phyloP scores from a whole-genome alignment of 2,329 filamentous ascomycete species.

The Rhynchosporium secalis region DNA sequence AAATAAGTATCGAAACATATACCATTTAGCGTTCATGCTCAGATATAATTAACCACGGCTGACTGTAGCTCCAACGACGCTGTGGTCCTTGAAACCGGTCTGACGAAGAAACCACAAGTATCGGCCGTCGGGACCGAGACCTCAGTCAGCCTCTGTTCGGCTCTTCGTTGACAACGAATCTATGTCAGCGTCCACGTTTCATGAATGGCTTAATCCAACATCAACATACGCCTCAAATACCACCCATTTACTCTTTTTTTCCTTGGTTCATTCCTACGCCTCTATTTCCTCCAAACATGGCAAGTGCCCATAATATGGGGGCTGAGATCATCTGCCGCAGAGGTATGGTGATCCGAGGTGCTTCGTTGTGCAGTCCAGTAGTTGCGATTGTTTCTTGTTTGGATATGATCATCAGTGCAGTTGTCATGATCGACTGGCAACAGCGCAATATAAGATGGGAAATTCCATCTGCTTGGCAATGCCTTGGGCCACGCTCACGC shows the following conservation, averaged over 20 bases:
- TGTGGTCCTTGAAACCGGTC: not conserved
- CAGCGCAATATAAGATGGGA: conserved; percentile 8
- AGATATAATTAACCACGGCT: not conserved
- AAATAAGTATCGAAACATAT: not conserved
- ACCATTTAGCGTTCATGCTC: not conserved
- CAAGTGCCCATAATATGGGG: conserved; percentile 1
- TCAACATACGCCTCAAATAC: conserved; percentile 14
- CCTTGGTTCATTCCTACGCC: not conserved
- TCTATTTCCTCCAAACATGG: not conserved
- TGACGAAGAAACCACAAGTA: not conserved
- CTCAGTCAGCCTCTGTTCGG: conserved; percentile 18
- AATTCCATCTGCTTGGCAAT: not conserved
- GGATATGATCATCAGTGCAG: conserved; percentile 6
- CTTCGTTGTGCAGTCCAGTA: conserved; percentile 2
- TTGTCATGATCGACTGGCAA: conserved; percentile 5
- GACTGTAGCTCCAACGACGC: conserved; percentile 3
- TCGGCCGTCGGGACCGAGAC: not conserved
- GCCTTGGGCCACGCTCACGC: conserved; percentile 6
- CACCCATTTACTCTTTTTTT: not conserved
- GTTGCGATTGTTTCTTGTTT: conserved; percentile 4
- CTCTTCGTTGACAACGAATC: not conserved
- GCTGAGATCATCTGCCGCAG: conserved; percentile 3
- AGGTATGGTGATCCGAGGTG: conserved; percentile 3
- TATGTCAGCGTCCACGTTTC: not conserved
- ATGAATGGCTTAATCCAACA: conserved; percentile 11